phyloP scores from a whole-genome alignment of 129 eudicot genomes.

The Centrapalus pauciflorus region DNA sequence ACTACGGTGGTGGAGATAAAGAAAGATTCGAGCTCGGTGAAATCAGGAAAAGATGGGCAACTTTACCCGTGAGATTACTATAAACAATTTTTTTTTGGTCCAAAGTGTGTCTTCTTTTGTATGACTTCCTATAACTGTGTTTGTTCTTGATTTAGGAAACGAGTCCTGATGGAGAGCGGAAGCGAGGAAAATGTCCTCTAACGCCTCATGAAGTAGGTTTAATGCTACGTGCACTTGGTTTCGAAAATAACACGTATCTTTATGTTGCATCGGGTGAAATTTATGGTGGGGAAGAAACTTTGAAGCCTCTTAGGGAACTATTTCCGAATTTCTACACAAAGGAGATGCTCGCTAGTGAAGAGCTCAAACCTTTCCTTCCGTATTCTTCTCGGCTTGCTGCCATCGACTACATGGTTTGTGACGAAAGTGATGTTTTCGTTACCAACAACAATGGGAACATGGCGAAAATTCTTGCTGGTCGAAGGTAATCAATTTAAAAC shows the following conservation, averaged over 20 bases:
- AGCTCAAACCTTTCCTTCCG: constrained; percentile 68
- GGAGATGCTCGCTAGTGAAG: constrained; percentile 77
- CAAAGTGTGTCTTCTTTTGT: not conserved
- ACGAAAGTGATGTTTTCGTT: constrained; percentile 88
- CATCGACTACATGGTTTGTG: constrained; percentile 85
- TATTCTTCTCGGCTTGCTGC: constrained; percentile 95
- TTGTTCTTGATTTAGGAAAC: constrained; percentile 44
- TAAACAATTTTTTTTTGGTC: not conserved
- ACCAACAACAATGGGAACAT: constrained; percentile 94
- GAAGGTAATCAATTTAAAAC: constrained; percentile 50
- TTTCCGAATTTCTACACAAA: constrained; percentile 93
- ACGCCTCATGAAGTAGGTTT: constrained; percentile 95
- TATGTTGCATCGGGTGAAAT: constrained; percentile 98
- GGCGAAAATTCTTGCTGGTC: constrained; percentile 95
- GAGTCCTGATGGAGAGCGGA: constrained; percentile 84
- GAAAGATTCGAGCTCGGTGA: constrained; percentile 93
- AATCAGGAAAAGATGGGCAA: constrained; percentile 92
- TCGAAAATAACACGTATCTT: constrained; percentile 62
- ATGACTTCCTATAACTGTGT: not conserved
- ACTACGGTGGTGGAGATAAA: constrained; percentile 97
- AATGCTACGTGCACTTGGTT: constrained; percentile 90
- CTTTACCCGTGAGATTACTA: constrained; percentile 74
- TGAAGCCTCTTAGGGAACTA: constrained; percentile 76
- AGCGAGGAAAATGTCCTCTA: constrained; percentile 92
- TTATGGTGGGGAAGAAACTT: constrained; percentile 92